These are phyloP conservation scores for Bipolaris bicolor DNA, from an alignment of 2,329 filamentous ascomycete genomes.

Conservation along the genomic window DNA sequence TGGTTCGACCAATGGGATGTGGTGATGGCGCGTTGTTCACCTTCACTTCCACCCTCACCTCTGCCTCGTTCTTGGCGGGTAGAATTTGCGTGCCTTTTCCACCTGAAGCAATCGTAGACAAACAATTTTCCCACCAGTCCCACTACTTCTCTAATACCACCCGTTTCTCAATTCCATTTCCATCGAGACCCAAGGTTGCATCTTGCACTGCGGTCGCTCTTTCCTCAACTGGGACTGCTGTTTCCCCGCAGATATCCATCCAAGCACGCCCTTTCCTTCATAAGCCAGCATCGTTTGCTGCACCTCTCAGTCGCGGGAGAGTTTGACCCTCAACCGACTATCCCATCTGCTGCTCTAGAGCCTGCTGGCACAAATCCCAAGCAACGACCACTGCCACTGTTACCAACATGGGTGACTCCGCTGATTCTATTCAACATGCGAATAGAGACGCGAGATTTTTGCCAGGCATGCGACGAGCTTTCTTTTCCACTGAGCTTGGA, in stretches of 20 bases:
- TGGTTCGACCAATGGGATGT: not conserved
- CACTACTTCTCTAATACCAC: not conserved
- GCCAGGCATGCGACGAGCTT: slow-evolving; percentile 19
- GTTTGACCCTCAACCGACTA: not conserved
- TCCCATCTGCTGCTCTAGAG: slow-evolving; percentile 4
- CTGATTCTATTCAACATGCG: slow-evolving; percentile 2
- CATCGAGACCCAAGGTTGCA: not conserved
- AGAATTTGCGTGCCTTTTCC: slow-evolving; percentile 10
- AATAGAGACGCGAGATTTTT: slow-evolving; percentile 11
- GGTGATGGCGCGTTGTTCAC: slow-evolving; percentile 1
- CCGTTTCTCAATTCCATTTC: not conserved
- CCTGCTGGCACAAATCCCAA: slow-evolving; percentile 1
- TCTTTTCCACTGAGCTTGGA: slow-evolving; percentile 42
- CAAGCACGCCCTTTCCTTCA: slow-evolving; percentile 6
- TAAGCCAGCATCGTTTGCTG: slow-evolving; percentile 2
- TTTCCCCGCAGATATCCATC: slow-evolving; percentile 4
- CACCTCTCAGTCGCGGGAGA: slow-evolving; percentile 2
- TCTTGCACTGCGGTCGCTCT: slow-evolving; percentile 1
- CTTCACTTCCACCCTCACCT: slow-evolving; percentile 26
- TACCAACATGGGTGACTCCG: slow-evolving; percentile 18
- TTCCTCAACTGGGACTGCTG: not conserved
- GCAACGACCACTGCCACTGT: not conserved
- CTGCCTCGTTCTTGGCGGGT: slow-evolving; percentile 5
- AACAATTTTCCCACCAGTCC: slow-evolving; percentile 3
- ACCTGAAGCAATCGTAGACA: slow-evolving; percentile 4